A percentile compares a stretch with the other conserved stretches of the same genome.
phyloP scores from a whole-genome alignment of 108 stramenopile genomes.

The Tribonema minus region DNA sequence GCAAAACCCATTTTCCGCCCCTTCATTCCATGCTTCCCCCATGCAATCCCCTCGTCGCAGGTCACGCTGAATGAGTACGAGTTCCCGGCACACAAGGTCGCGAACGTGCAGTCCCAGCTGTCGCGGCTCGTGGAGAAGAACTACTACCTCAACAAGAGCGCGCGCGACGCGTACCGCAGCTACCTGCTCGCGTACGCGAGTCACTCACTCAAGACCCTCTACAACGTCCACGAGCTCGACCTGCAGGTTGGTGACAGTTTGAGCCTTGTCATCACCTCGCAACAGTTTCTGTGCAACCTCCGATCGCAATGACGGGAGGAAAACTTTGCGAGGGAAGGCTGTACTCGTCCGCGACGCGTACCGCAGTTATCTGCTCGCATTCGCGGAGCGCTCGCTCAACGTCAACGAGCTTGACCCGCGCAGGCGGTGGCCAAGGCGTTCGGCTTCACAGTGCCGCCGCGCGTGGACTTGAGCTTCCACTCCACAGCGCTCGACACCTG shows the following conservation, averaged over 20 bases:
- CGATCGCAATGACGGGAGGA: too few relatives aligned
- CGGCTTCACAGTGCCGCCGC: constrained; percentile 92
- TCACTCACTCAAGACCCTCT: constrained; percentile 94
- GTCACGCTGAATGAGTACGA: constrained; percentile 95
- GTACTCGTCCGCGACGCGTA: too few relatives aligned
- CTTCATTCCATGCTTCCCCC: too few relatives aligned
- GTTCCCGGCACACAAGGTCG: constrained; percentile 86
- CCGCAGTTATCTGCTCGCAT: constrained; percentile 88
- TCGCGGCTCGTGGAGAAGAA: constrained; percentile 93
- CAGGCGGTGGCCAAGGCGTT: constrained; percentile 84
- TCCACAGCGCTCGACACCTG: too few relatives aligned
- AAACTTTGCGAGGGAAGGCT: too few relatives aligned
- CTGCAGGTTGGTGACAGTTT: too few relatives aligned
- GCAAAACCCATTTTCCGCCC: too few relatives aligned
- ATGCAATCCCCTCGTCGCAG: background rate
- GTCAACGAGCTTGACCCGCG: constrained; percentile 92
- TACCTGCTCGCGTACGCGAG: constrained; percentile 94
- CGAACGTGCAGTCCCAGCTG: constrained; percentile 89
- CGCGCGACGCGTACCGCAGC: constrained; percentile 89
- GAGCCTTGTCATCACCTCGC: too few relatives aligned
- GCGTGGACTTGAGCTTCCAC: too few relatives aligned
- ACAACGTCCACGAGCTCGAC: constrained; percentile 93
- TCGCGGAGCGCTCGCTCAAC: constrained; percentile 91
- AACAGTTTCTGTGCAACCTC: too few relatives aligned
- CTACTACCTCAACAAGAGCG: constrained; percentile 92